These are phyloP conservation scores for Geranomyces michiganensis DNA, from an alignment of 192 early-diverging fungal genomes.

Conservation along the genomic window DNA sequence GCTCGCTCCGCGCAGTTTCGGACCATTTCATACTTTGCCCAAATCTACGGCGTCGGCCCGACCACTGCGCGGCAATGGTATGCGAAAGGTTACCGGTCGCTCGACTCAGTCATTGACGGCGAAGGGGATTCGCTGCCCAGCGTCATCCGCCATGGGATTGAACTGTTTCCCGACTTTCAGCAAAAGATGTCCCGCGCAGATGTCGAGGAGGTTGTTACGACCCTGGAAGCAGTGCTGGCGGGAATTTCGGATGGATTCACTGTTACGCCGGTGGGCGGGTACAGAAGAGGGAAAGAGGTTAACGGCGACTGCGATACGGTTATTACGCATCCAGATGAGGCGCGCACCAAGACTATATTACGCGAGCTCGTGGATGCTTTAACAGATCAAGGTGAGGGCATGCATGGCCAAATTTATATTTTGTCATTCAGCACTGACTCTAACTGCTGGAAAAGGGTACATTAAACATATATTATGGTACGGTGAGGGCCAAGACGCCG, in stretches of 20 bases:
- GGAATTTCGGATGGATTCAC: conserved; percentile 23
- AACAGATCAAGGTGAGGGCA: conserved; percentile 22
- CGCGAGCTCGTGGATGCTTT: conserved; percentile 23
- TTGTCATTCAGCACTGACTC: too few relatives aligned
- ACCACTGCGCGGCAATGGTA: conserved; percentile 34
- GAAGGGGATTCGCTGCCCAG: background rate
- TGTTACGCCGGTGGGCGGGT: conserved; percentile 31
- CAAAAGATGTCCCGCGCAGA: conserved; percentile 36
- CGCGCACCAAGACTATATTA: conserved; percentile 1
- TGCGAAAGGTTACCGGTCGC: conserved; percentile 24
- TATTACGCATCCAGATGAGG: conserved; percentile 33
- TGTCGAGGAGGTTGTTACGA: conserved; percentile 37
- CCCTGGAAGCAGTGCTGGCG: conserved; percentile 15
- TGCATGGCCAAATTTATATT: background rate
- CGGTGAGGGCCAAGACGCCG: conserved; percentile 19
- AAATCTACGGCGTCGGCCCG: conserved; percentile 39
- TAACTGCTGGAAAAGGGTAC: conserved; percentile 8
- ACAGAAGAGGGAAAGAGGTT: conserved; percentile 34
- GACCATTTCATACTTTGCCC: conserved; percentile 19
- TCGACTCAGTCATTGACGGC: conserved; percentile 17
- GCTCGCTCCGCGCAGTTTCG: conserved; percentile 4
- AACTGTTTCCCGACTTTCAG: conserved; percentile 25
- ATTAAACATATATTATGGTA: conserved; percentile 34
- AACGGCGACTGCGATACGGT: conserved; percentile 43
- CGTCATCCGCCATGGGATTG: background rate